Conservation (phyloP, 2,329 filamentous ascomycete species). For the Botryotinia convoluta region DNA sequence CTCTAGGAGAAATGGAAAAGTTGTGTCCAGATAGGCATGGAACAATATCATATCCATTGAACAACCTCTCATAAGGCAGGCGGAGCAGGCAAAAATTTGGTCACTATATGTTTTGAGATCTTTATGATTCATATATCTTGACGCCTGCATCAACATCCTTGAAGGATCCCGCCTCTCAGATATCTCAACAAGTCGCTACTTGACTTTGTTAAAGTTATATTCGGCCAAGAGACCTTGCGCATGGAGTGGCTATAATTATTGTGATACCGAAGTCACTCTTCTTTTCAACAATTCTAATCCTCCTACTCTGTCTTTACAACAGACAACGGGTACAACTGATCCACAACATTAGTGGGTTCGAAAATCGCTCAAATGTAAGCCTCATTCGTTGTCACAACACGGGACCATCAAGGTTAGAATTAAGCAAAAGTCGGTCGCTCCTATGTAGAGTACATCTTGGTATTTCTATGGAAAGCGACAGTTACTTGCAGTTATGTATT, state of each 20-base stretch:
- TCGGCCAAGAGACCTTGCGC: neutral
- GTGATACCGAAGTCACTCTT: neutral
- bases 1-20: neutral
- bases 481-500: neutral
- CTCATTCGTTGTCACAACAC: constrained; percentile 11
- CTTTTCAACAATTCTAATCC: neutral
- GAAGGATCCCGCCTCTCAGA: neutral
- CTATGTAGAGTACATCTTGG: neutral
- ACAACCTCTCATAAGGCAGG: neutral
- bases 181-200: neutral
- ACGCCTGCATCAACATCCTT: neutral
- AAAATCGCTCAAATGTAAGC: constrained; percentile 17
- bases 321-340: constrained; percentile 8
- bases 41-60: neutral
- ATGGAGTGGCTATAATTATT: neutral
- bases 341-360: constrained; percentile 6
- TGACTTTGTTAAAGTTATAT: neutral
- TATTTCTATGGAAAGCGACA: neutral
- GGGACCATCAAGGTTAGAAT: neutral
- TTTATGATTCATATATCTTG: neutral
- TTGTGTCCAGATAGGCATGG: neutral
- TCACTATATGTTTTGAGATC: neutral
- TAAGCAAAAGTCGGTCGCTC: neutral
- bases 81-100: neutral
- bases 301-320: neutral